Evolutionary conservation across 2,329 filamentous ascomycete genomes (phyloP), one percentile per base, ranked within the genome.

Genomic region (Lanzia echinophila): DNA sequence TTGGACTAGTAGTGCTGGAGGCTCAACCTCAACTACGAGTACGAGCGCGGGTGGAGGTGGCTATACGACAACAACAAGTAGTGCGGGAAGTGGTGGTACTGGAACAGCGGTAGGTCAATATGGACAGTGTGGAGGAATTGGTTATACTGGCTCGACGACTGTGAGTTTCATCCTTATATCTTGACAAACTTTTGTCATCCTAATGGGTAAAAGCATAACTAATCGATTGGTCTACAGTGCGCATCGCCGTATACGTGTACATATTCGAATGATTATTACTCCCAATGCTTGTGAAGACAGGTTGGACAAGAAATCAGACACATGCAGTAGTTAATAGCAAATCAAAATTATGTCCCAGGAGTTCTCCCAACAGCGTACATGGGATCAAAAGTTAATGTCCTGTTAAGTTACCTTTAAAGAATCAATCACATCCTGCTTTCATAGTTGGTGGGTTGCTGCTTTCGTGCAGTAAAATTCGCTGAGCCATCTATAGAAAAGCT

Each of bases 261-360:
- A 8, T 24, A 13, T 17, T 3, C 36, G 2, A 32, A 24, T n/a
- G 8, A 31, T 4, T 45, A 50, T 32, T 54, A 45, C 33, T 54
- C 52, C 2, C 52, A 54, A 32, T 54, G 52, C 13, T 32, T 45
- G 67, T 53, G 4, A 53, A 4, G n/a, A 11, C 0, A 12, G 10
- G 38, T 22, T 41, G 38, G 38, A 22, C 20, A 20, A 41, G 20
- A 20, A 17, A 13, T 8, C 24, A 28, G 24, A 28, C 4, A 28
- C 8, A 4, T 28, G 24, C 8, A 28, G 24, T 28, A 28, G 8
- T 4, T 28, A 28, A 28, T 4, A 8, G 24, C 24, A 28, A 28
- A 4, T 28, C 24, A 28, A 8, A 28, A 28, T 28, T 8, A n/a
- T 28, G 4, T 28, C 8, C 24, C 24, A 28, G 24, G 24, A 28